Percentiles rank a stretch among this genome's conserved stretches.
phyloP scores from a whole-genome alignment of 345 rosid genomes.

The Dovyalis caffra region DNA sequence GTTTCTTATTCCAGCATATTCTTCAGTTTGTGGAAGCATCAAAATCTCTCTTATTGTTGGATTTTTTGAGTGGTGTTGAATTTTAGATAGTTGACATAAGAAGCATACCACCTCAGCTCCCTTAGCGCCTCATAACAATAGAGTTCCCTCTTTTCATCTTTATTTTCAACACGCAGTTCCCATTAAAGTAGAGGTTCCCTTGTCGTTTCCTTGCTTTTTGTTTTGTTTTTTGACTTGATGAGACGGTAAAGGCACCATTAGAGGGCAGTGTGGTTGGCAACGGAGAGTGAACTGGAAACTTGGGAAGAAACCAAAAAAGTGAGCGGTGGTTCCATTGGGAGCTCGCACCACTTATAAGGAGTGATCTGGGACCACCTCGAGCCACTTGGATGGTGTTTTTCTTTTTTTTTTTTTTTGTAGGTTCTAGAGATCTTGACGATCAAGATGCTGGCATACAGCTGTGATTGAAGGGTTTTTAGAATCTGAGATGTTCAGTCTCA shows the following conservation, averaged over 20 bases:
- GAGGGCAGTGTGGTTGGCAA: neutral
- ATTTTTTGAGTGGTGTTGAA: too few relatives aligned
- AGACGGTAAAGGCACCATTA: neutral
- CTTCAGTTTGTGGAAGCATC: neutral
- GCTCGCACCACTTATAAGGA: too few relatives aligned
- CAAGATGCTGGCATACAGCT: neutral
- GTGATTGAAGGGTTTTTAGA: neutral
- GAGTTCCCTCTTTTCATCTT: too few relatives aligned
- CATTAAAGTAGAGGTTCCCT: too few relatives aligned
- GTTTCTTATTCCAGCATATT: neutral
- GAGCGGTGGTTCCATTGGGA: neutral
- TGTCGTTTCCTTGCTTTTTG: neutral
- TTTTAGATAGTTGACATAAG: too few relatives aligned
- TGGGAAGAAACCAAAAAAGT: neutral
- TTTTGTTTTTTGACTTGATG: neutral
- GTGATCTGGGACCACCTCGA: neutral
- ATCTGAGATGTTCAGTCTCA: neutral
- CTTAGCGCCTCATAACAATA: too few relatives aligned
- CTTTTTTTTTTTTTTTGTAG: too few relatives aligned
- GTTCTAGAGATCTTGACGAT: too few relatives aligned
- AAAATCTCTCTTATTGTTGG: neutral
- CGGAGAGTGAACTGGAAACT: neutral
- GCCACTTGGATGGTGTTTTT: too few relatives aligned
- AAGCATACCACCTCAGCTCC: neutral
- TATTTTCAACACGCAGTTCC: too few relatives aligned